Conservation (phyloP, 2,329 filamentous ascomycete genomes). For the Monosporascus sp. region DNA sequence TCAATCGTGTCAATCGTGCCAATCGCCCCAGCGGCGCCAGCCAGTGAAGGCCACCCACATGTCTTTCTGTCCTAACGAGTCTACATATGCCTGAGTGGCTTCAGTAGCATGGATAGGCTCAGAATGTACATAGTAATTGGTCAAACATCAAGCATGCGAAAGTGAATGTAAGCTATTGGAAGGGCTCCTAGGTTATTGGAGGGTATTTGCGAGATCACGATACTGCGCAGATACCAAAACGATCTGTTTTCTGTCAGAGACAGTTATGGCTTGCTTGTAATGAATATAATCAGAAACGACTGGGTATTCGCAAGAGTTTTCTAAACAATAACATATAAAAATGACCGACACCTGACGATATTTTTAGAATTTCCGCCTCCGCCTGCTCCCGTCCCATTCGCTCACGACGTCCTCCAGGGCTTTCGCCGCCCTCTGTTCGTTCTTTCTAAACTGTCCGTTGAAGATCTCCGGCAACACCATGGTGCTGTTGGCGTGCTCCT, state of each 20-base stretch:
- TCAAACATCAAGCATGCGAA: neutral
- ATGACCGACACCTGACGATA: no score
- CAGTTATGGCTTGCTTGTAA: neutral
- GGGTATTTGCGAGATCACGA: neutral
- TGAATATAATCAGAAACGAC: neutral
- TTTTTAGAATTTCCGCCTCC: constrained; percentile 34
- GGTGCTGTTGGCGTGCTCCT: constrained; percentile 70
- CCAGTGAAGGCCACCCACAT: neutral
- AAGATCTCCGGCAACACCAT: constrained; percentile 59
- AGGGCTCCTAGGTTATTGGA: neutral
- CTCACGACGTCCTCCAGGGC: constrained; percentile 46
- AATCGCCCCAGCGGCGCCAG: no score
- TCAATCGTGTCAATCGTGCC: neutral
- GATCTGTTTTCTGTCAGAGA: neutral
- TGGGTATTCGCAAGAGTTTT: neutral
- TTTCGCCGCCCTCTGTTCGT: constrained; percentile 53
- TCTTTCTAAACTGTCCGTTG: constrained; percentile 53
- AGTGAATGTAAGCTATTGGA: neutral
- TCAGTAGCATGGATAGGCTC: no score
- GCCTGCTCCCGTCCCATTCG: constrained; percentile 42
- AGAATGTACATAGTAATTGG: no score
- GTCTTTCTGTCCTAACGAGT: no score
- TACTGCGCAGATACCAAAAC: neutral
- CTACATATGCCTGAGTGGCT: no score
- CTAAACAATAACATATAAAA: no score